Percentiles rank a stretch among this genome's conserved stretches.
phyloP scores from a whole-genome alignment of 208 protist genomes.

The Acanthamoeba lenticulata region DNA sequence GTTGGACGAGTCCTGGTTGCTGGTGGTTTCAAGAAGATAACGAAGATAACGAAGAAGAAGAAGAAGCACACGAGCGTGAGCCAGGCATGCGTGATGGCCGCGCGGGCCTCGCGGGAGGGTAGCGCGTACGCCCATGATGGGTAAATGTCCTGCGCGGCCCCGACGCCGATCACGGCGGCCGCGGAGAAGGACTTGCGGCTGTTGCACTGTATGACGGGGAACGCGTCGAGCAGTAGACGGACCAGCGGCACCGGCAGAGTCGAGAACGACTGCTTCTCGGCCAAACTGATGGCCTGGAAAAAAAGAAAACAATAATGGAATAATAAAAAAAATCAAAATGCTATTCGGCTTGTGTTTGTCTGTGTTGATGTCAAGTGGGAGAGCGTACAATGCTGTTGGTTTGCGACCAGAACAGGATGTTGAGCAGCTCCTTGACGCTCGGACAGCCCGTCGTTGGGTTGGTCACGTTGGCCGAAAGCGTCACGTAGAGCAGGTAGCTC shows the following conservation, averaged over 20 bases:
- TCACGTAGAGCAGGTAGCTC: slow-evolving; percentile 27
- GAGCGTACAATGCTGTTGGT: not conserved
- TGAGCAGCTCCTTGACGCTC: slow-evolving; percentile 21
- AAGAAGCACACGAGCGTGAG: not conserved
- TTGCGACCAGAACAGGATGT: not conserved
- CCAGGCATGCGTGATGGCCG: too few relatives aligned
- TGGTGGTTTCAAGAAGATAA: not conserved
- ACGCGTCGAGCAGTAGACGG: not conserved
- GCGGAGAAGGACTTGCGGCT: not conserved
- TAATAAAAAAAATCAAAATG: not conserved
- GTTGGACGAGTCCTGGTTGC: not conserved
- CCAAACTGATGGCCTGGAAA: not conserved
- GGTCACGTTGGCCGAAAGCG: not conserved
- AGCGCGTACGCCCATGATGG: slow-evolving; percentile 1
- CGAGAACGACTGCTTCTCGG: not conserved
- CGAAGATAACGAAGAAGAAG: not conserved
- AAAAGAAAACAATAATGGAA: not conserved
- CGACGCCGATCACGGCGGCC: not conserved
- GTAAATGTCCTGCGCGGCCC: not conserved
- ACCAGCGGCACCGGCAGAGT: not conserved
- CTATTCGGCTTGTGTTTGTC: not conserved
- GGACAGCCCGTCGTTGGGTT: not conserved
- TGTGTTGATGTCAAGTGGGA: too few relatives aligned
- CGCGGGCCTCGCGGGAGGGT: not conserved
- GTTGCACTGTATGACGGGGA: slow-evolving; percentile 14